phyloP scores from a whole-genome alignment of 129 eudicot species.

The Artemisia annua region DNA sequence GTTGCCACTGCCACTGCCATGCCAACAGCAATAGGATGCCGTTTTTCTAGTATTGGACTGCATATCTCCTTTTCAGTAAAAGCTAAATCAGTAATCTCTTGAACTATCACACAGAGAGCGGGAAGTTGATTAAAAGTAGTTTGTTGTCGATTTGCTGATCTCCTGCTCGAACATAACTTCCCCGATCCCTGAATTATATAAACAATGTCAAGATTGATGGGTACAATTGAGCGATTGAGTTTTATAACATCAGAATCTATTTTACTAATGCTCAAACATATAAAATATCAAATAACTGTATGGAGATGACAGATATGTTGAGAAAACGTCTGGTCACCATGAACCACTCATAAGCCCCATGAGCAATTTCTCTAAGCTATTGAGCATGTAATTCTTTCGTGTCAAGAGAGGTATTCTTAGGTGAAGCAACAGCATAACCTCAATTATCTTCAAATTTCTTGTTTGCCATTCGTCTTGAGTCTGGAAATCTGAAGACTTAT shows the following conservation, averaged over 20 bases:
- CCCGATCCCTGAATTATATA: constrained; percentile 60
- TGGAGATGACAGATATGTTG: too few relatives aligned
- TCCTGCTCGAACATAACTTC: constrained; percentile 48
- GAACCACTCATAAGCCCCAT: constrained; percentile 42
- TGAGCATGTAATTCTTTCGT: constrained; percentile 46
- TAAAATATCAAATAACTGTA: too few relatives aligned
- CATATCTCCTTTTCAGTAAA: constrained; percentile 75
- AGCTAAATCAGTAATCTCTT: constrained; percentile 63
- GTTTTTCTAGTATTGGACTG: constrained; percentile 72
- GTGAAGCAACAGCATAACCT: constrained; percentile 69
- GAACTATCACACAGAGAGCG: constrained; percentile 72
- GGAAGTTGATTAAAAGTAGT: constrained; percentile 46
- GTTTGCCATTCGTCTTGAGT: constrained; percentile 59
- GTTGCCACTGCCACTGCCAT: constrained; percentile 63
- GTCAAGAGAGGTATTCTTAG: constrained; percentile 56
- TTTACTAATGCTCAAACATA: too few relatives aligned
- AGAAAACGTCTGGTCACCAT: constrained; percentile 36
- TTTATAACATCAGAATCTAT: background rate
- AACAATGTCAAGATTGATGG: constrained; percentile 1
- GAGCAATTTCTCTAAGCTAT: constrained; percentile 53
- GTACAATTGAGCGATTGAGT: background rate
- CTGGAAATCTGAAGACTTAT: constrained; percentile 64
- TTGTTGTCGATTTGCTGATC: constrained; percentile 51
- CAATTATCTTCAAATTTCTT: constrained; percentile 67
- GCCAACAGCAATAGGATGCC: constrained; percentile 87